These are phyloP conservation scores for Stachybotrys elegans DNA, from an alignment of 2,329 filamentous ascomycete genomes.

Conservation along the genomic window DNA sequence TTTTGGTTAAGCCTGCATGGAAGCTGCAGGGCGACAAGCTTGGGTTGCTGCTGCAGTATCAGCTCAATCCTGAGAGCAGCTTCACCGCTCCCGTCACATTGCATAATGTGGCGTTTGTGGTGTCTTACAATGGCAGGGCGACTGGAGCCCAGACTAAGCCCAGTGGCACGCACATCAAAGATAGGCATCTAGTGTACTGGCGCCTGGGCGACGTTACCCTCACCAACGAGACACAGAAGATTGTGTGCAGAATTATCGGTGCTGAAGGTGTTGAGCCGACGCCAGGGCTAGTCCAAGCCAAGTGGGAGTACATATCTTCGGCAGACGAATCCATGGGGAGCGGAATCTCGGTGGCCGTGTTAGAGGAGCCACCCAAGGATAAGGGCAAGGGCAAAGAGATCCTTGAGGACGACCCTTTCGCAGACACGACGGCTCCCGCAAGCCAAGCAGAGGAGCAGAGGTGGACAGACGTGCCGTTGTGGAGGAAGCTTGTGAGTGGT, in stretches of 20 bases:
- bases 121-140: constrained; percentile 65
- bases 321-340: constrained; percentile 44
- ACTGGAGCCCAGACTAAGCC: constrained; percentile 72
- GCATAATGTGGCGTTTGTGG: constrained; percentile 71
- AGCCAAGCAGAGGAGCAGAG: constrained; percentile 18
- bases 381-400: constrained; percentile 49
- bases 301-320: constrained; percentile 60
- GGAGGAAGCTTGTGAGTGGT: constrained; percentile 66
- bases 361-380: constrained; percentile 38
- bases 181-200: constrained; percentile 77
- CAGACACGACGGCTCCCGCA: constrained; percentile 27
- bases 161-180: constrained; percentile 70
- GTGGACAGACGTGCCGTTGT: constrained; percentile 65
- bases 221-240: constrained; percentile 62
- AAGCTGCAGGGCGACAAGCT: constrained; percentile 79
- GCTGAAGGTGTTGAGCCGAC: constrained; percentile 67
- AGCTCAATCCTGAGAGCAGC: constrained; percentile 60
- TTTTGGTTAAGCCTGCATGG: constrained; percentile 73
- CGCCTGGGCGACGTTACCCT: constrained; percentile 70
- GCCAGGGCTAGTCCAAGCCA: constrained; percentile 73
- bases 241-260: constrained; percentile 74
- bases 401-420: constrained; percentile 62
- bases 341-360: constrained; percentile 59
- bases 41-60: constrained; percentile 81
- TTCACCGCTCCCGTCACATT: constrained; percentile 43